Evolutionary conservation across 1,284 basidiomycete genomes (phyloP), one percentile per base, ranked within the genome.

Genomic region (Cryptococcus maquisensis): DNA sequence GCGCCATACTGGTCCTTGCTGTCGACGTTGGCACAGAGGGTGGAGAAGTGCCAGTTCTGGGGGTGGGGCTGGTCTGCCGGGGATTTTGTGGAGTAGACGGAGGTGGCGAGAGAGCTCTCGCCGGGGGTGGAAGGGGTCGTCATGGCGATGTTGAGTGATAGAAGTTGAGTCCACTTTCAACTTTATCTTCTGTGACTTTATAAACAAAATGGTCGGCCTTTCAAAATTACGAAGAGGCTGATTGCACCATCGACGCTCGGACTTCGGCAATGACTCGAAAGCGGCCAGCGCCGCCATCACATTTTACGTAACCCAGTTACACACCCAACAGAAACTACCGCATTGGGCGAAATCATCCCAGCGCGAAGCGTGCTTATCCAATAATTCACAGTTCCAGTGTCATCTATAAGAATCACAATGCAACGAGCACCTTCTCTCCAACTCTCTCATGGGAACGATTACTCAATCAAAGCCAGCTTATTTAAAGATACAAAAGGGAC

Each of bases 1-100:
- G 91, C 87, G 40, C 92, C 93, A 74, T 95, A 90, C 78, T 97
- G 95, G 78, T 99, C 96, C 76, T 95, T 93, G 56, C 80, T 81
- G 68, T 98, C 94, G 58, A 97, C 90, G 3, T 93, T 95, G 21
- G 92, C 93, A 65, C 92, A 71, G 43, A 73, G 59, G 10, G 72
- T 74, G 10, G 71, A 72, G 60, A 74, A 74, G 15, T 64, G 61
- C 72, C 72, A 74, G 44, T 69, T 71, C 24, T 61, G 65, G 2
- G 66, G 57, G 28, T 66, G 63, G 9, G 65, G 63, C 26, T 54
- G 51, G 49, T 71, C 70, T 16, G 60, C 58, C 20, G 55, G 54
- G 36, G 63, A 56, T 56, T 65, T 71, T 42, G 67, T 64, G 12
- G 68, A 64, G 47, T 55, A 61, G 40, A 61, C 46, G n/a, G 56